Evolutionary conservation across 208 protist genomes (phyloP), one percentile per base, ranked within the genome.

Genomic region (Trypanosoma rangeli): DNA sequence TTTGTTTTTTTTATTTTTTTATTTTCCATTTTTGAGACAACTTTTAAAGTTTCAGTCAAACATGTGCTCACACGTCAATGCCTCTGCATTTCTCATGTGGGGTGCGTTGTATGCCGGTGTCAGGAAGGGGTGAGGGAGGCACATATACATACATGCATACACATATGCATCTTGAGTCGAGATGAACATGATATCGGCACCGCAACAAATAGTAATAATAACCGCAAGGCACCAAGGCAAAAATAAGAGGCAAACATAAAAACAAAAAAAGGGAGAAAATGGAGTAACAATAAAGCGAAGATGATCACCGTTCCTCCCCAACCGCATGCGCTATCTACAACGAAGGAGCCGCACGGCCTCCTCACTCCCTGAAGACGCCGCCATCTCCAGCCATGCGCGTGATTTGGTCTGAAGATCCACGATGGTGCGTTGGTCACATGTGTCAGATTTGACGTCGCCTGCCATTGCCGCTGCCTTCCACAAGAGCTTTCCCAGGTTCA

Each of bases 401-500:
- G 87, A 82, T 54, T 71, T 71, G 12, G 53, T 24, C 8, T 26
- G 42, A 20, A 94, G 70, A 44, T 75, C 62, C 10, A 39, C 60
- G 29, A 84, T 33, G 22, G 35, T 57, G 35, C 69, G 58, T 7
- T 50, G 26, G 12, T 69, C 62, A 12, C 37, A 54, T 0, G 64
- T 68, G 1, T 55, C 26, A 5, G 22, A 22, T 10, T 49, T 49
- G 10, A 65, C 71, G 10, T 52, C 48, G 13, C 42, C 65, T 8
- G 85, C 79, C 58, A 77, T 70, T 20, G 74, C 64, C 20, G 67
- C 67, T 1, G 88, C 91, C 13, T 52, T 59, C 24, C 90, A 77
- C 7, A 92, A 62, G 5, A 96, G 78, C 70, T 94, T 94, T 0
- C 85, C 91, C 12, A 94, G 53, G 68, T 93, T 87, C 9, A 96